Percentiles rank a stretch among this genome's conserved stretches.
These are phyloP conservation scores for Aspergillus felis DNA, from an alignment of 2,329 filamentous ascomycete genomes.

Conservation along the genomic window DNA sequence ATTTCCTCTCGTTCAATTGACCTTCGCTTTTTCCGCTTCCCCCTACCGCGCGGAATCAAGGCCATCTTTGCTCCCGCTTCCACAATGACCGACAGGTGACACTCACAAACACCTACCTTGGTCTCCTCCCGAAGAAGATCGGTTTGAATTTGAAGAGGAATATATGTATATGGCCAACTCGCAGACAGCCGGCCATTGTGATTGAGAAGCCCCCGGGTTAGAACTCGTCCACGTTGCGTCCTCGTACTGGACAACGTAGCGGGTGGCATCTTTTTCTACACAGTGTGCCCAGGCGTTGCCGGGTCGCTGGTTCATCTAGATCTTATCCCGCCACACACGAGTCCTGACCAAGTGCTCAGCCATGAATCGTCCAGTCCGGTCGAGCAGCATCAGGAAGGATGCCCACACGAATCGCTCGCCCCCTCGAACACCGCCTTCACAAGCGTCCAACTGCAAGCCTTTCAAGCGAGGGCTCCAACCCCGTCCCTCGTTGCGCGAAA, in stretches of 20 bases:
- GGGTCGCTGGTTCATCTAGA: not conserved
- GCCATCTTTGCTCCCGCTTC: not conserved
- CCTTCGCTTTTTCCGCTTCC: slow-evolving; percentile 6
- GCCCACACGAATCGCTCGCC: slow-evolving; percentile 28
- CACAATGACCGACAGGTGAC: slow-evolving; percentile 15
- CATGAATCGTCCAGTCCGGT: slow-evolving; percentile 13
- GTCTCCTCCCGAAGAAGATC: not conserved
- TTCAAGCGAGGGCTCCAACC: slow-evolving; percentile 24
- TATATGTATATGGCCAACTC: not conserved
- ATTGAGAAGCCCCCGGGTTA: not conserved
- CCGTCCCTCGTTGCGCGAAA: slow-evolving; percentile 37
- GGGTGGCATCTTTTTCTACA: not conserved
- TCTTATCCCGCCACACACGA: slow-evolving; percentile 4
- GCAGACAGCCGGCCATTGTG: not conserved
- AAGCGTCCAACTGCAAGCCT: slow-evolving; percentile 29
- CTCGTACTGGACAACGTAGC: not conserved
- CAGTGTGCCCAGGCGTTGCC: not conserved
- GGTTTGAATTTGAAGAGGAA: not conserved
- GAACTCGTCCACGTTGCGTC: not conserved
- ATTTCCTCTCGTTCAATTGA: not conserved
- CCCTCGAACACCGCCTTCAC: slow-evolving; percentile 39
- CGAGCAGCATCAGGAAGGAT: slow-evolving; percentile 20
- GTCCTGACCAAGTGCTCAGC: not conserved
- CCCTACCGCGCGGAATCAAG: not conserved
- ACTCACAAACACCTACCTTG: not conserved